Percentiles rank a stretch among this genome's conserved stretches.
Evolutionary conservation across 2,329 filamentous ascomycete genomes (phyloP).

Genomic region (Erysiphe pulchra): DNA sequence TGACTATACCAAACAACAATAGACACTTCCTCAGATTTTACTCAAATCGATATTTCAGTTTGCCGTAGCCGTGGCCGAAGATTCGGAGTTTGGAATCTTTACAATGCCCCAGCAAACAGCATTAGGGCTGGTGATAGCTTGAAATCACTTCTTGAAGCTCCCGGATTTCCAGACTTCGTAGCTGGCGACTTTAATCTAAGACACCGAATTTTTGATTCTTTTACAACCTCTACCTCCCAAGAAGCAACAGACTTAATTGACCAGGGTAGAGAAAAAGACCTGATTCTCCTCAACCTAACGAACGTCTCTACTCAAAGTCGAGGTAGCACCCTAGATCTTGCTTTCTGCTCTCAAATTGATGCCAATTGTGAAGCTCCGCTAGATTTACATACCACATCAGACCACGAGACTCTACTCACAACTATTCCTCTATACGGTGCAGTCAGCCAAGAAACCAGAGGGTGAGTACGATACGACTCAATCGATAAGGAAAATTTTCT

Average conservation of each 20-base stretch:
- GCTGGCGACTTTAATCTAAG: no score
- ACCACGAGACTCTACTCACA: no score
- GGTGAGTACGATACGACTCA: not conserved
- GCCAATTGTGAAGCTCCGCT: no score
- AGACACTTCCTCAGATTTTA: no score
- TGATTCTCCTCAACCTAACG: not conserved
- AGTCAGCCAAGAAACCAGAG: no score
- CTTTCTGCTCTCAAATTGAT: no score
- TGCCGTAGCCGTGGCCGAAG: not conserved
- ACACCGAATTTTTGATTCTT: no score
- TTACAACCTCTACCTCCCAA: no score
- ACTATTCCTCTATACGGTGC: not conserved
- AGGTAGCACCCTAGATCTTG: no score
- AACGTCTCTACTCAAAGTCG: not conserved
- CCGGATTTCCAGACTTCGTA: not conserved
- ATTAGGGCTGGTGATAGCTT: not conserved
- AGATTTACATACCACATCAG: no score
- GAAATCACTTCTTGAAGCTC: not conserved
- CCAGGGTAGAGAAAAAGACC: not conserved
- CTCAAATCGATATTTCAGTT: not conserved
- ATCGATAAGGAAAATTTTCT: not conserved
- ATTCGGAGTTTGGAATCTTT: not conserved
- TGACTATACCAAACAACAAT: not conserved
- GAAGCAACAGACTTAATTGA: not conserved
- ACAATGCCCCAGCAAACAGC: not conserved